Evolutionary conservation across 2,329 filamentous ascomycete genomes (phyloP).

Genomic region (Polytolypa hystricis): DNA sequence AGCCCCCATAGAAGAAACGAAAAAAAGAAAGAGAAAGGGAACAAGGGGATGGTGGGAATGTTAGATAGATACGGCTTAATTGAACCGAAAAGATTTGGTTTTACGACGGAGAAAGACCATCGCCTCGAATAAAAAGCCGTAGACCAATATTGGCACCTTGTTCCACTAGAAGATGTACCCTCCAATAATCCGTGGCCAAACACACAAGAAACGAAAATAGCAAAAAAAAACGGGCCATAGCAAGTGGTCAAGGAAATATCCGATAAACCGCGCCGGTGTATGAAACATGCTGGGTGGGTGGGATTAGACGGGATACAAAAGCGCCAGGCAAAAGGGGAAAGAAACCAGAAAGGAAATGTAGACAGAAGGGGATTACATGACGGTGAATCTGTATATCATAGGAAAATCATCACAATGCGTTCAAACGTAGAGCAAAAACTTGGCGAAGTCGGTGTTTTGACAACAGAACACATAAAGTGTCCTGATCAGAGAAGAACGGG

Average conservation of each 20-base stretch:
- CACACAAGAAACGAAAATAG: neutral
- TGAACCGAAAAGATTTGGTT: no score
- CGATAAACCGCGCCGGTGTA: slow-evolving; percentile 6
- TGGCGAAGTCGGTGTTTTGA: slow-evolving; percentile 1
- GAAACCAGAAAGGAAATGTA: slow-evolving; percentile 4
- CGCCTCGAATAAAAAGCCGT: no score
- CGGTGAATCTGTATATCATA: slow-evolving; percentile 38
- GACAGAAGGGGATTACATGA: slow-evolving; percentile 32
- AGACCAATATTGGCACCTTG: no score
- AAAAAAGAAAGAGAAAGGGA: no score
- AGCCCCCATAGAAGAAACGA: no score
- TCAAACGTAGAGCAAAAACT: slow-evolving; percentile 6
- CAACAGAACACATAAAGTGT: slow-evolving; percentile 1
- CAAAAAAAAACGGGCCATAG: slow-evolving; percentile 1
- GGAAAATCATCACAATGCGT: slow-evolving; percentile 18
- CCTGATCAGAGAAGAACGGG: neutral
- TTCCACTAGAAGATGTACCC: no score
- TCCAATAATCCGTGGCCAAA: no score
- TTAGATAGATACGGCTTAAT: no score
- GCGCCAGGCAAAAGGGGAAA: neutral
- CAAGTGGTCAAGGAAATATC: neutral
- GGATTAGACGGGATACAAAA: neutral
- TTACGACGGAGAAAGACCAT: no score
- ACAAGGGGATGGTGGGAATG: no score
- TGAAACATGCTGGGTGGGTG: slow-evolving; percentile 6